These are phyloP conservation scores for Endocalyx cinctus DNA, from an alignment of 2,329 filamentous ascomycete genomes.

Conservation along the genomic window DNA sequence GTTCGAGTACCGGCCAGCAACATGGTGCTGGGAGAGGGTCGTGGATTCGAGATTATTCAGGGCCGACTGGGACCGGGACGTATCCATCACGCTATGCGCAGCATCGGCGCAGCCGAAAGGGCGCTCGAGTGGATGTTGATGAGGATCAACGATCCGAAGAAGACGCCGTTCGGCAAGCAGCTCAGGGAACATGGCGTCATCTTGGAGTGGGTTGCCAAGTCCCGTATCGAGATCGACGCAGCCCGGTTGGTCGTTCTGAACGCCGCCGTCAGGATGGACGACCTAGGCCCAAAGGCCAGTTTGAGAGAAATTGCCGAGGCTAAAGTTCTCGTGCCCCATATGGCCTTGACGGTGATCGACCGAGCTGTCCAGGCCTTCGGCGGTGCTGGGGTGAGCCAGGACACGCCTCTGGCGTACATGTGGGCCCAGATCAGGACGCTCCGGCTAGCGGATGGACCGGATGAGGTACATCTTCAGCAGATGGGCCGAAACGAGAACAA, in stretches of 20 bases:
- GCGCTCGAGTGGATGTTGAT: conserved; percentile 94
- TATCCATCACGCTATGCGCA: conserved; percentile 97
- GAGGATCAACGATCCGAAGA: conserved; percentile 85
- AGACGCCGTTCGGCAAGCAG: conserved; percentile 86
- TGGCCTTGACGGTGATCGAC: conserved; percentile 83
- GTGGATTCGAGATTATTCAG: conserved; percentile 97
- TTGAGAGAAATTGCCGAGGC: conserved; percentile 92
- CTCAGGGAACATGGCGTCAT: conserved; percentile 89
- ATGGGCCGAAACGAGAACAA: conserved; percentile 78
- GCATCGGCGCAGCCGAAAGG: conserved; percentile 83
- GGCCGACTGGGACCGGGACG: conserved; percentile 91
- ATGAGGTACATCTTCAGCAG: conserved; percentile 89
- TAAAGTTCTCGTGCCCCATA: conserved; percentile 84
- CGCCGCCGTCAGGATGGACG: conserved; percentile 91
- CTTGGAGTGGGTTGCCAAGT: conserved; percentile 89
- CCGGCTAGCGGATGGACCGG: conserved; percentile 85
- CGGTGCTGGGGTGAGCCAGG: conserved; percentile 85
- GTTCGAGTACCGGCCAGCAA: conserved; percentile 81
- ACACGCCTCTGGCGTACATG: conserved; percentile 84
- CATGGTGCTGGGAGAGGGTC: conserved; percentile 87
- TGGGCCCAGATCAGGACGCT: conserved; percentile 79
- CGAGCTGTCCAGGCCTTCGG: conserved; percentile 91
- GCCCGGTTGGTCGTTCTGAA: conserved; percentile 88
- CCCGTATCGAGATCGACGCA: conserved; percentile 88
- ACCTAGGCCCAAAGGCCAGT: conserved; percentile 79